Evolutionary conservation across 345 rosid species (phyloP).

Genomic region (Erodium maritimum): DNA sequence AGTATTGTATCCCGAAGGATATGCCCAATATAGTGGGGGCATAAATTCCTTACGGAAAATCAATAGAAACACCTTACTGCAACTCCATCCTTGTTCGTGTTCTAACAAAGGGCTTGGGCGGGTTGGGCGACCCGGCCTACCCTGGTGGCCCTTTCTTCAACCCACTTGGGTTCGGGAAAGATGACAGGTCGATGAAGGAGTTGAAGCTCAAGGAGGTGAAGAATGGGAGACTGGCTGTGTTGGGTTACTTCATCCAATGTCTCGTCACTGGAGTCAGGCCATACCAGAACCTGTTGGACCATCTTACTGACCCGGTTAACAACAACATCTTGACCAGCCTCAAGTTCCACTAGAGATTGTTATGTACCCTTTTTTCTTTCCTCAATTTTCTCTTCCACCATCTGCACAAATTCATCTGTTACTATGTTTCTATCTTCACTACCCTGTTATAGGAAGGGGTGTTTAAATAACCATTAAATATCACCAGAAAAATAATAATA

Average conservation of each 20-base stretch:
- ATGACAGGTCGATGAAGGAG: constrained; percentile 78
- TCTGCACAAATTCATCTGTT: constrained; percentile 1
- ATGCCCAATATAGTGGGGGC: too few relatives aligned
- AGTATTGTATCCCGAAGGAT: too few relatives aligned
- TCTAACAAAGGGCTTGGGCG: constrained; percentile 40
- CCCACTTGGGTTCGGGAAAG: constrained; percentile 88
- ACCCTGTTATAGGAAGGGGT: background rate
- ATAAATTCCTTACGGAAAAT: too few relatives aligned
- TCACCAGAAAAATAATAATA: too few relatives aligned
- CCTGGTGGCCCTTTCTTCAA: constrained; percentile 94
- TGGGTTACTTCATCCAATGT: constrained; percentile 70
- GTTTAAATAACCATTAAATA: too few relatives aligned
- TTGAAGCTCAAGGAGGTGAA: constrained; percentile 92
- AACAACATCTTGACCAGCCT: constrained; percentile 91
- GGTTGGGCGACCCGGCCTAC: constrained; percentile 81
- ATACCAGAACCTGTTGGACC: constrained; percentile 89
- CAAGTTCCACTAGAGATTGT: constrained; percentile 60
- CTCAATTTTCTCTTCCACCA: background rate
- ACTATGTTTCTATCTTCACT: background rate
- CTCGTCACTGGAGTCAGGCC: constrained; percentile 91
- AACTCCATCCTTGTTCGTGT: too few relatives aligned
- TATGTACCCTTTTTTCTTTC: background rate
- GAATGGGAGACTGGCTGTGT: constrained; percentile 88
- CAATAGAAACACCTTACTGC: too few relatives aligned
- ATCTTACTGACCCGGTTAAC: constrained; percentile 86